Conservation (phyloP, 1,284 basidiomycete genomes). For the Sutorius eximius region DNA sequence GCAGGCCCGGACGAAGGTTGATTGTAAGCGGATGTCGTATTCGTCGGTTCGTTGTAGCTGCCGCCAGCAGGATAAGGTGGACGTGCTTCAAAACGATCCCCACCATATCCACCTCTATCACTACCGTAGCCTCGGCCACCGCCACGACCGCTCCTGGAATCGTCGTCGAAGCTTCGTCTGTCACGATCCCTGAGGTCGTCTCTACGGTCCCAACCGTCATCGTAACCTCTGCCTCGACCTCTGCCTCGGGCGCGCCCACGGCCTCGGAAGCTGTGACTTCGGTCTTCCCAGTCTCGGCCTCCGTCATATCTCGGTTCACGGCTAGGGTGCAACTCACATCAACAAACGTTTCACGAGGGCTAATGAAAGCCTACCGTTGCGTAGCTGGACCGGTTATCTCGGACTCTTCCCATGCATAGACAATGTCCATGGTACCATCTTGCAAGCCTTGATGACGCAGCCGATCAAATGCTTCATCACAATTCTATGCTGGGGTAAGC, state of each 20-base stretch:
- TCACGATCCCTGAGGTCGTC: constrained; percentile 50
- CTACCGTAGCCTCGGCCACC: constrained; percentile 38
- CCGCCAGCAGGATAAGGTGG: constrained; percentile 31
- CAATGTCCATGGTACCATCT: constrained; percentile 86
- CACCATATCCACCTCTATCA: constrained; percentile 37
- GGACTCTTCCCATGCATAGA: constrained; percentile 82
- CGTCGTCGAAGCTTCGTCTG: constrained; percentile 47
- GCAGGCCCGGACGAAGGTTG: constrained; percentile 19
- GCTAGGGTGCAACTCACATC: constrained; percentile 12
- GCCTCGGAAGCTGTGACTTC: constrained; percentile 40
- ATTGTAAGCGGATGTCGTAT: constrained; percentile 19
- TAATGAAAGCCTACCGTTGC: constrained; percentile 29
- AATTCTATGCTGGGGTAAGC: constrained; percentile 49
- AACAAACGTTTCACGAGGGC: background rate
- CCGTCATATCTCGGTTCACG: constrained; percentile 35
- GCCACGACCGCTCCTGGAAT: constrained; percentile 40
- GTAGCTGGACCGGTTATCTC: constrained; percentile 41
- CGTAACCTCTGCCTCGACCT: constrained; percentile 36
- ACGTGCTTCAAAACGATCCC: constrained; percentile 39
- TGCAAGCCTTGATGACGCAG: constrained; percentile 76
- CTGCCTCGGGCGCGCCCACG: constrained; percentile 43
- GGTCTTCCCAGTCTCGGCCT: constrained; percentile 51
- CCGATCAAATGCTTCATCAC: constrained; percentile 77
- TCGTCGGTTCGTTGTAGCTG: constrained; percentile 35
- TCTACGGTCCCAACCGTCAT: constrained; percentile 47